Evolutionary conservation across 1,284 basidiomycete genomes (phyloP).

Genomic region (Athelia sp.): DNA sequence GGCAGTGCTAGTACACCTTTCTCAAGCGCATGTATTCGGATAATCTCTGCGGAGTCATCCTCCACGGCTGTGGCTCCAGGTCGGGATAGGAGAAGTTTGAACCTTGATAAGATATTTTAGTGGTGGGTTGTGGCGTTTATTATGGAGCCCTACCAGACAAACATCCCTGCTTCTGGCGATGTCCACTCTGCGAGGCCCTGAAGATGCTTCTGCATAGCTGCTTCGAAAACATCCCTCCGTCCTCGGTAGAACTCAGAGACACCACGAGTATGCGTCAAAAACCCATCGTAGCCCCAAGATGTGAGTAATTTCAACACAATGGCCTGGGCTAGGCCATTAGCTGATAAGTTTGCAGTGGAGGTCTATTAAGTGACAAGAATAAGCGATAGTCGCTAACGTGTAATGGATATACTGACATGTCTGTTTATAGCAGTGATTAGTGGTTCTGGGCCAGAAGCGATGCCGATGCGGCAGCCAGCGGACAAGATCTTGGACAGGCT

Average conservation of each 20-base stretch:
- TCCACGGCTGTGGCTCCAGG: conserved; percentile 30
- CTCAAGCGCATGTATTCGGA: conserved; percentile 73
- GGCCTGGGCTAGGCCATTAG: conserved; percentile 74
- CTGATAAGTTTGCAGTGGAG: conserved; percentile 73
- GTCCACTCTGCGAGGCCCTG: conserved; percentile 79
- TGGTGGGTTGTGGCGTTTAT: not conserved
- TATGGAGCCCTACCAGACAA: conserved; percentile 67
- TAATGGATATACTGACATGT: conserved; percentile 41
- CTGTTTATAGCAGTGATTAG: conserved; percentile 75
- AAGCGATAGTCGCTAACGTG: conserved; percentile 12
- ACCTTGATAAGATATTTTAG: conserved; percentile 42
- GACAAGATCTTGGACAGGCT: conserved; percentile 87
- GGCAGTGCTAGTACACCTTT: conserved; percentile 88
- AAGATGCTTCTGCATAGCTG: conserved; percentile 70
- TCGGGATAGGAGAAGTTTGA: conserved; percentile 50
- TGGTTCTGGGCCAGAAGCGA: conserved; percentile 72
- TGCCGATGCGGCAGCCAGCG: conserved; percentile 79
- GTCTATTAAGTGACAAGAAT: conserved; percentile 38
- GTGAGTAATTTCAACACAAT: conserved; percentile 68
- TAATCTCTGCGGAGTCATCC: conserved; percentile 74
- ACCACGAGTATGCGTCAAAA: conserved; percentile 64
- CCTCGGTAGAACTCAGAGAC: conserved; percentile 79
- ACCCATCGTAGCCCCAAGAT: conserved; percentile 77
- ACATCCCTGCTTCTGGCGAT: conserved; percentile 86
- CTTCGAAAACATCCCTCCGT: conserved; percentile 80